Evolutionary conservation across 2,329 filamentous ascomycete species (phyloP), one percentile per base, ranked within the genome.

Genomic region (Rhynchosporium graminicola): DNA sequence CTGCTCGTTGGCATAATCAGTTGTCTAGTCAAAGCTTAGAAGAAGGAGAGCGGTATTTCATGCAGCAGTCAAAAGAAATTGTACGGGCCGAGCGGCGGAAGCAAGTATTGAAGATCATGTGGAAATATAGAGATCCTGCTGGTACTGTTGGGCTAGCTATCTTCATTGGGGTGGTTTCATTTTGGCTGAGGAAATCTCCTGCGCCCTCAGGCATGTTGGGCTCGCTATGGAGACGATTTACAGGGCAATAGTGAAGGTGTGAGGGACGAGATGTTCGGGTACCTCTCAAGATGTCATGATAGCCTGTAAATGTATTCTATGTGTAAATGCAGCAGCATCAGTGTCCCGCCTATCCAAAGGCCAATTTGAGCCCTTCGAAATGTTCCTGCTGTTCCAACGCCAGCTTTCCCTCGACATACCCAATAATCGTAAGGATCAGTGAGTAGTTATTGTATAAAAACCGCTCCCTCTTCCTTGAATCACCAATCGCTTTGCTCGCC

Each of bases 361-460:
- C 80, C 59, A 75, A 76, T 75, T 87, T 89, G 68, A 92, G 74
- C 60, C 80, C 80, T 73, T 90, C 88, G 74, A 95, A 93, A 76
- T 92, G 85, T 68, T 80, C 81, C 76, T 88, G 87, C 75, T 94
- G 87, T 72, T 97, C 92, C 29, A 80, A 78, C 0, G 89, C 85
- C 71, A 94, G 75, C 74, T 90, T 91, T 3, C 91, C 91, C 10
- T 83, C 81, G 4, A 86, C 83, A 70, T 94, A 89, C 72, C 89
- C 86, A 67, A 99, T 90, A 65, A 99, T 97, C 10, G 95, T 97
- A 71, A 92, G 81, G n/a, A 99, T 85, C 67, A 99, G 80, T 59
- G 91, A 96, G 76, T 96, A 98, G 75, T 99, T 99, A 74, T 98
- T 99, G 74, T 90, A 95, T 71, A 99, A 76, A 73, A 98, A 98